Base-by-base conservation (phyloP, 495 filamentous ascomycete genomes). In the Tuber aestivum region DNA sequence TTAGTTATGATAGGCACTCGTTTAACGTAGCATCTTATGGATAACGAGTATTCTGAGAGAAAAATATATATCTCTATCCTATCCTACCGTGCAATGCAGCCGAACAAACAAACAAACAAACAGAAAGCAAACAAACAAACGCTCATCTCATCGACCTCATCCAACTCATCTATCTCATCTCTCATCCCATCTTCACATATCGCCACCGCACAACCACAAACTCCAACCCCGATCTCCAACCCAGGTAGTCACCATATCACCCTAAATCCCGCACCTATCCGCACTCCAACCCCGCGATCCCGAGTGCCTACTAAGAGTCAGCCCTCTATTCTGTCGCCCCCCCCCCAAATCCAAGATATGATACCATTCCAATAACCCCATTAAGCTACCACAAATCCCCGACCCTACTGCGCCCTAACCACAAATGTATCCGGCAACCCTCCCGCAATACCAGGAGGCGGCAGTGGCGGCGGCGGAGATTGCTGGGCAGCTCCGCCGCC, bases 101-200 rank as follows among this genome's bases (percentile, higher is more conserved):
- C 32, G n/a, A 32, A 32, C 56, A 65, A 65, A 32, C 56, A 65
- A 65, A 32, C 50, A 61, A 61, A 14, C 56, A 27, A 65, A 32
- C n/a, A n/a, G n/a, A 65, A 65, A 32, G 56, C 56, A 32, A 65
- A 32, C n/a, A 61, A 61, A 65, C n/a, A 65, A 65, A 32, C 56
- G n/a, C 56, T 18, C 56, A 32, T 32, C 56, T 65, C 56, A 65
- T 65, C 10, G 27, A 65, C 56, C 56, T 32, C 56, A 65, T 32
- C 56, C 9, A n/a, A 5, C 18, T 32, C 56, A 65, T 65, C 56
- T 65, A 32, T 32, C n/a, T 32, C 56, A 65, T 65, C n/a, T 32
- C n/a, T 32, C 56, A 65, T 32, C 56, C 56, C 56, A 65, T 65
- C 56, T 32, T 65, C 56, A 65, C 12, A 65, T 27, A 12, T 18